phyloP scores from a whole-genome alignment of 306 rosid genomes.

The Alnus glutinosa region DNA sequence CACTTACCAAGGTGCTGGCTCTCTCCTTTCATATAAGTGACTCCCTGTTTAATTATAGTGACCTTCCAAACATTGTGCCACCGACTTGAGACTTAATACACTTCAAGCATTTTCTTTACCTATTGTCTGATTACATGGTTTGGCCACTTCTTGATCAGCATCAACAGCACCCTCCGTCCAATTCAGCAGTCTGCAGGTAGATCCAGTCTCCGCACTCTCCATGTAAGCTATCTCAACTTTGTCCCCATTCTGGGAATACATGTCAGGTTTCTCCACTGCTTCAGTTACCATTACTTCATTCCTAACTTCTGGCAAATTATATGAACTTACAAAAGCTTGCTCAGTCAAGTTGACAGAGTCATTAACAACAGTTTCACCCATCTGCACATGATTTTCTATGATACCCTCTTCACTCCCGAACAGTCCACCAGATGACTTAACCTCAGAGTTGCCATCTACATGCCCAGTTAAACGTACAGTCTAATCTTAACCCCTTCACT shows the following conservation, averaged over 20 bases:
- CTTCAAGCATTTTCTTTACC: constrained; percentile 48
- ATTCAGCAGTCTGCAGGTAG: constrained; percentile 35
- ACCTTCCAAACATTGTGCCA: neutral
- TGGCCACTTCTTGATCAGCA: constrained; percentile 44
- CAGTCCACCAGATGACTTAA: constrained; percentile 42
- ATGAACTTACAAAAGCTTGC: constrained; percentile 25
- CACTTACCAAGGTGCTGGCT: neutral
- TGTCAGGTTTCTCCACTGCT: constrained; percentile 44
- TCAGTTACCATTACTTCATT: constrained; percentile 59
- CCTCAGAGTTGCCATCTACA: constrained; percentile 39
- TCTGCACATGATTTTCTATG: constrained; percentile 26
- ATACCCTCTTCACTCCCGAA: constrained; percentile 38
- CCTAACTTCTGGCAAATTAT: constrained; percentile 29
- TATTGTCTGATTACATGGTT: constrained; percentile 43
- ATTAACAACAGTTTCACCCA: constrained; percentile 32
- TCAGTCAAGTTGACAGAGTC: constrained; percentile 32
- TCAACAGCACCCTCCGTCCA: constrained; percentile 49
- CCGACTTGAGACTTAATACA: too few species aligned
- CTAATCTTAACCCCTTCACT: constrained; percentile 38
- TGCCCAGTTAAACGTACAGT: constrained; percentile 33
- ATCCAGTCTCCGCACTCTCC: constrained; percentile 36
- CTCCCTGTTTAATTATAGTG: neutral
- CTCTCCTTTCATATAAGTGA: neutral
- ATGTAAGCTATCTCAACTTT: constrained; percentile 44
- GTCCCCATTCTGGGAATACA: too few species aligned